These are phyloP conservation scores for Cryphonectria radicalis DNA, from an alignment of 2,329 filamentous ascomycete genomes.

Conservation along the genomic window DNA sequence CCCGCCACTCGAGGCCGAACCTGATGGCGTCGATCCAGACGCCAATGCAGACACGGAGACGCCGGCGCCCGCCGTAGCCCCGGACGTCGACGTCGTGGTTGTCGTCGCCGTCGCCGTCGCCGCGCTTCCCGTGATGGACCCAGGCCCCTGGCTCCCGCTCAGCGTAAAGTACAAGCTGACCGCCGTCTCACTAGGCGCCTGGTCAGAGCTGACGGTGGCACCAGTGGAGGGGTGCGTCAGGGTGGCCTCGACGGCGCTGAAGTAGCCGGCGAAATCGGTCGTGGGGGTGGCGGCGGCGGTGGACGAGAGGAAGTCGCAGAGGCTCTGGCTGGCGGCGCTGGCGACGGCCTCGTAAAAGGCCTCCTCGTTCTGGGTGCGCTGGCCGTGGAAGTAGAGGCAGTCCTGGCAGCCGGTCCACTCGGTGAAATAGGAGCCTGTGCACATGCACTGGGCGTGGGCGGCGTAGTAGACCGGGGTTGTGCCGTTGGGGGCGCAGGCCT, in stretches of 20 bases:
- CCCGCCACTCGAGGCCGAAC: neutral
- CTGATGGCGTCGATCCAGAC: neutral
- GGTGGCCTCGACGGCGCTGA: conserved; percentile 36
- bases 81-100: neutral
- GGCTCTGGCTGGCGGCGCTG: conserved; percentile 37
- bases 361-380: conserved; percentile 41
- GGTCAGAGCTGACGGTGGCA: conserved; percentile 39
- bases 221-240: conserved; percentile 39
- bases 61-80: neutral
- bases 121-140: conserved; percentile 47
- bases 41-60: neutral
- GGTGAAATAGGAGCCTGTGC: conserved; percentile 47
- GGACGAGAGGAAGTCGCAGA: conserved; percentile 37
- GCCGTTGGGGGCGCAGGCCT: conserved; percentile 40
- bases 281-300: conserved; percentile 42
- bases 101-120: conserved; percentile 40
- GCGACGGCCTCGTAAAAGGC: conserved; percentile 43
- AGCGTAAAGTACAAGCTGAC: conserved; percentile 49
- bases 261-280: conserved; percentile 39
- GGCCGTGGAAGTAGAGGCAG: conserved; percentile 47
- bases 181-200: conserved; percentile 43
- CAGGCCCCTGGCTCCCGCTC: conserved; percentile 43
- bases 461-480: conserved; percentile 35
- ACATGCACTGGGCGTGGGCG: conserved; percentile 46
- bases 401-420: conserved; percentile 48